Conservation (phyloP, 306 rosid genomes). For the Corylus avellana region DNA sequence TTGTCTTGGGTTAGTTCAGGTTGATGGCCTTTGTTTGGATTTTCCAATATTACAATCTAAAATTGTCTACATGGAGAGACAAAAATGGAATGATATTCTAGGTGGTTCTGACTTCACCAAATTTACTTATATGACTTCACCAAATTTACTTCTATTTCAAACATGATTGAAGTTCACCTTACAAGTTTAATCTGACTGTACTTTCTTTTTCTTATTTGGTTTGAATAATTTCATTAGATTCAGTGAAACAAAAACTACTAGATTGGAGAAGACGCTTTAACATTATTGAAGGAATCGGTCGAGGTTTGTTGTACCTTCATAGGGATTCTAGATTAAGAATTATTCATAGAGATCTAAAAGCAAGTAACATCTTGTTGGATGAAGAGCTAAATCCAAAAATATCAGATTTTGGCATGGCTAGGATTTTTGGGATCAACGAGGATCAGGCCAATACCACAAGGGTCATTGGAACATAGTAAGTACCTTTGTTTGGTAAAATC, state of each 20-base stretch:
- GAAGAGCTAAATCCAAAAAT: no score
- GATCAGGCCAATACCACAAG: slow-evolving; percentile 3
- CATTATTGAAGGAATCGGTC: slow-evolving; percentile 26
- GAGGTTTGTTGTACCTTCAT: slow-evolving; percentile 23
- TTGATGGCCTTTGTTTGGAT: no score
- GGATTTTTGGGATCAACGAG: slow-evolving; percentile 18
- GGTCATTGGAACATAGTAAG: slow-evolving; percentile 23
- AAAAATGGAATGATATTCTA: slow-evolving; percentile 45
- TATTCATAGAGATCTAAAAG: no score
- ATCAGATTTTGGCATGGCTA: slow-evolving; percentile 18
- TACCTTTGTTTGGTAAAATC: neutral
- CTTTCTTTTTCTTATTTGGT: neutral
- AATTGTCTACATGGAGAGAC: slow-evolving; percentile 33
- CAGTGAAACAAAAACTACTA: slow-evolving; percentile 16
- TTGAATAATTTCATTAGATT: slow-evolving; percentile 18
- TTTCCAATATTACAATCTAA: no score
- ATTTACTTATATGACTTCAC: neutral
- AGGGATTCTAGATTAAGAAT: no score
- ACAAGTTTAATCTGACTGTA: neutral
- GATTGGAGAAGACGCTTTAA: slow-evolving; percentile 28
- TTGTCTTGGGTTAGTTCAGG: no score
- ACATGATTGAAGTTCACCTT: no score
- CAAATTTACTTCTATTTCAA: neutral
- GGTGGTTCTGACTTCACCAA: slow-evolving; percentile 43
- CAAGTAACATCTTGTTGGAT: no score